Percentiles rank a stretch among this genome's conserved stretches.
These are phyloP conservation scores for Bipolaris oryzae DNA, from an alignment of 2,329 filamentous ascomycete species.

Conservation along the genomic window DNA sequence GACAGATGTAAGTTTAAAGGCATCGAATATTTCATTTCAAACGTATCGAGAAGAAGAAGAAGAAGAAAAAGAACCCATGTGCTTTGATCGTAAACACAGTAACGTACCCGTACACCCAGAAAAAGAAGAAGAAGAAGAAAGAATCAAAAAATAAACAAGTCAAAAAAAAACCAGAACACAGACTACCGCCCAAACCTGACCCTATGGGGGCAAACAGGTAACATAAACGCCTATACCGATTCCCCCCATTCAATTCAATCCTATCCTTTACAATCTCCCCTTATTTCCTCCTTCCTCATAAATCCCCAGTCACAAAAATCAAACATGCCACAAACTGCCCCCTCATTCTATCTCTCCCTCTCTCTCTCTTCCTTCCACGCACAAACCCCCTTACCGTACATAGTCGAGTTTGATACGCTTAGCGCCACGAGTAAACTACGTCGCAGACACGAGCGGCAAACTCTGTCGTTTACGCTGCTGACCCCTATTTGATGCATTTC, in stretches of 20 bases:
- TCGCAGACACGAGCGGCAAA: constrained; percentile 38
- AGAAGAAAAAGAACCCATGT: too few relatives aligned
- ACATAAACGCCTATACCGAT: neutral
- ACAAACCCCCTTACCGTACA: neutral
- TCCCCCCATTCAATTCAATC: neutral
- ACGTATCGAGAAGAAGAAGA: too few relatives aligned
- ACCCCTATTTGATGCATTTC: constrained; percentile 19
- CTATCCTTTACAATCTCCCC: neutral
- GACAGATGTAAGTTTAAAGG: too few relatives aligned
- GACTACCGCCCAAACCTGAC: constrained; percentile 15
- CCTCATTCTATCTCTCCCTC: too few relatives aligned
- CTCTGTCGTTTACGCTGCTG: constrained; percentile 24
- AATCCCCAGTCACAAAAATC: too few relatives aligned
- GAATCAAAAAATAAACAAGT: neutral
- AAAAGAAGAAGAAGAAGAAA: too few relatives aligned
- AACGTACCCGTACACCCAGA: too few relatives aligned
- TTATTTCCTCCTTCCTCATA: neutral
- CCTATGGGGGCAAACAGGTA: constrained; percentile 15
- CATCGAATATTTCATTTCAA: too few relatives aligned
- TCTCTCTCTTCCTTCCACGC: neutral
- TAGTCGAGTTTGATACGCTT: constrained; percentile 7
- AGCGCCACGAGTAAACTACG: constrained; percentile 19
- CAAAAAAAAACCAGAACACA: neutral
- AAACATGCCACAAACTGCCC: too few relatives aligned
- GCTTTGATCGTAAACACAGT: too few relatives aligned